A percentile compares a stretch with the other conserved stretches of the same genome.
phyloP scores from a whole-genome alignment of 2,329 filamentous ascomycete species.

The Fusarium clavum region DNA sequence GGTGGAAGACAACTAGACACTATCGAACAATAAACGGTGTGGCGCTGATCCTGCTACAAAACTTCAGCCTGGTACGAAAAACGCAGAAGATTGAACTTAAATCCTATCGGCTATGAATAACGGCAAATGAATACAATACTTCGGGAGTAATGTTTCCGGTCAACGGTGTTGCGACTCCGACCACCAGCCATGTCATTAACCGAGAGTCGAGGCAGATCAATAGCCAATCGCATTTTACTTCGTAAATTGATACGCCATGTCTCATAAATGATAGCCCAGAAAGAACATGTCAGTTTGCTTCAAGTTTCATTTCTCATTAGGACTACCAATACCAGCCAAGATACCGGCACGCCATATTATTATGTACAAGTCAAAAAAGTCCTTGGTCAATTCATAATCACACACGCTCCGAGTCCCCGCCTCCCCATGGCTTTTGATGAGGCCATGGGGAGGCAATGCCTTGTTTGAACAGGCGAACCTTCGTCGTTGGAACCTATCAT shows the following conservation, averaged over 20 bases:
- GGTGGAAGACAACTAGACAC: neutral
- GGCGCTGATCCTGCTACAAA: conserved; percentile 2
- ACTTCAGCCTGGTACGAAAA: conserved; percentile 2
- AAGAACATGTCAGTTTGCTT: conserved; percentile 26
- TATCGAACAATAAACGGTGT: conserved; percentile 8
- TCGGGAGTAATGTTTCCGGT: neutral
- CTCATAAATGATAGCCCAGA: conserved; percentile 4
- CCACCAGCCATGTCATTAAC: conserved; percentile 5
- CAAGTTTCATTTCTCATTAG: conserved; percentile 49
- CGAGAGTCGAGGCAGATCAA: conserved; percentile 8
- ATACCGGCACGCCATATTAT: conserved; percentile 43
- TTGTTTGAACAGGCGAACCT: conserved; percentile 30
- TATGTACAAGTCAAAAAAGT: conserved; percentile 46
- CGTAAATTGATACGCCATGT: conserved; percentile 5
- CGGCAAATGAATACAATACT: neutral
- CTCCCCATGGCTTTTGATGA: conserved; percentile 10
- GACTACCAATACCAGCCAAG: conserved; percentile 35
- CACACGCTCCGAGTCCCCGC: conserved; percentile 33
- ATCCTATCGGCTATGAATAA: neutral
- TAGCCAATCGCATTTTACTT: neutral
- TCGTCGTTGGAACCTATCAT: conserved; percentile 22
- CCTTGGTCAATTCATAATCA: conserved; percentile 39
- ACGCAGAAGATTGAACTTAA: neutral
- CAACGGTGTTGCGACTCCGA: neutral
- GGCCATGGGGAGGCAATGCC: conserved; percentile 29